Conservation (phyloP, 257 asterid species). For the Thymus quinquecostatus region DNA sequence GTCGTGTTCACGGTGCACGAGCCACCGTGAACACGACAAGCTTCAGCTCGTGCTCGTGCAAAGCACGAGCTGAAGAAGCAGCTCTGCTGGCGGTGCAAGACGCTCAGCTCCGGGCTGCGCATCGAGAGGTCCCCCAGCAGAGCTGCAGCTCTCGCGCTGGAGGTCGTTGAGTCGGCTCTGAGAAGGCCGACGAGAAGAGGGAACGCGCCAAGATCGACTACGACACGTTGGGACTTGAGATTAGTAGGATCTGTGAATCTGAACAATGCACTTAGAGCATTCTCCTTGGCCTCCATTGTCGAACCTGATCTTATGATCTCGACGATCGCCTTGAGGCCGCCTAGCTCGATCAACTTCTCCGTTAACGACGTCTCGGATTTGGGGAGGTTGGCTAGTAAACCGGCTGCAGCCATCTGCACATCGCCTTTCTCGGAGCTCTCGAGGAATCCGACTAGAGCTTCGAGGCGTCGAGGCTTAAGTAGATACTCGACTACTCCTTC, state of each 20-base stretch:
- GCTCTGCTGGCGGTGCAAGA: constrained; percentile 23
- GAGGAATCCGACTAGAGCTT: constrained; percentile 61
- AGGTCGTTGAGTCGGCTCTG: constrained; percentile 46
- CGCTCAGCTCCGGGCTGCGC: constrained; percentile 56
- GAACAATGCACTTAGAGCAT: constrained; percentile 64
- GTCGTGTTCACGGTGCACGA: constrained; percentile 44
- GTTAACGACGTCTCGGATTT: constrained; percentile 58
- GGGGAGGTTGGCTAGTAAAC: constrained; percentile 65
- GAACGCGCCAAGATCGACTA: constrained; percentile 48
- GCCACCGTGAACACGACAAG: constrained; percentile 59
- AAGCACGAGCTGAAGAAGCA: constrained; percentile 34
- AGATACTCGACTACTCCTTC: constrained; percentile 68
- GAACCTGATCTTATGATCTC: constrained; percentile 48
- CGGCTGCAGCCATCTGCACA: constrained; percentile 69
- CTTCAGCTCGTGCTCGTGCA: constrained; percentile 21
- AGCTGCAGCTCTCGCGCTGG: constrained; percentile 68
- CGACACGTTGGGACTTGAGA: constrained; percentile 43
- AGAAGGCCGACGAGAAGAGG: constrained; percentile 51
- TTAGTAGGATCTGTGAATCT: constrained; percentile 68
- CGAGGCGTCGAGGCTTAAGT: constrained; percentile 59
- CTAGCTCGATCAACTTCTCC: constrained; percentile 53
- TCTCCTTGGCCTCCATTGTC: constrained; percentile 57
- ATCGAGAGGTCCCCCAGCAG: constrained; percentile 61
- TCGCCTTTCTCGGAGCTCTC: constrained; percentile 54
- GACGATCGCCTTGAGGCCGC: constrained; percentile 58